A percentile compares a stretch with the other conserved stretches of the same genome.
phyloP scores from a whole-genome alignment of 2,329 filamentous ascomycete genomes.

The Tolypocladium capitatum region DNA sequence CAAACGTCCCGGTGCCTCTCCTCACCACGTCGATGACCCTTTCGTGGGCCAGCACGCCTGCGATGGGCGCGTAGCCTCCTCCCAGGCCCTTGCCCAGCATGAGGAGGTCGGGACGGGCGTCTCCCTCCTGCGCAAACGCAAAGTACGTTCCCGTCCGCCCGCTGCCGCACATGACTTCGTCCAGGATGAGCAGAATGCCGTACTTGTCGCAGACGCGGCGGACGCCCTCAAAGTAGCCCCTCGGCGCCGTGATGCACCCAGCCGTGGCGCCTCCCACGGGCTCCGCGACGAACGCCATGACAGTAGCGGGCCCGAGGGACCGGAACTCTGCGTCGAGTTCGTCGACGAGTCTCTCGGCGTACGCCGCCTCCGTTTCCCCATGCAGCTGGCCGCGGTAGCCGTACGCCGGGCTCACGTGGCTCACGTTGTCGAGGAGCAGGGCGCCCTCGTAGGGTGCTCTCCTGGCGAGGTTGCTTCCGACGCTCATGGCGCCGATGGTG shows the following conservation, averaged over 20 bases:
- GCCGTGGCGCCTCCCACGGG: constrained; percentile 56
- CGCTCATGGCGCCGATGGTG: constrained; percentile 48
- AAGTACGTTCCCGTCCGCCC: constrained; percentile 46
- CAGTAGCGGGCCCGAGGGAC: constrained; percentile 46
- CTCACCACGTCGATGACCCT: constrained; percentile 33
- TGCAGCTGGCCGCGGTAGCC: constrained; percentile 43
- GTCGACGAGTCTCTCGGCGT: constrained; percentile 44
- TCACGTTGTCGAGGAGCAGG: constrained; percentile 28
- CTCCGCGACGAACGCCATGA: constrained; percentile 62
- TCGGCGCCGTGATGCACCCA: constrained; percentile 52
- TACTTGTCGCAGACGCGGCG: constrained; percentile 55
- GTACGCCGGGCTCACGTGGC: constrained; percentile 53
- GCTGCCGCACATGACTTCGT: constrained; percentile 64
- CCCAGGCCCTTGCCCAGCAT: constrained; percentile 54
- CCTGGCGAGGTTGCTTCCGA: constrained; percentile 48
- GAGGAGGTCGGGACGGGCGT: constrained; percentile 47
- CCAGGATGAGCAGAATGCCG: constrained; percentile 62
- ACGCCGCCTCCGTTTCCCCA: constrained; percentile 42
- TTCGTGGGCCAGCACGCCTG: constrained; percentile 41
- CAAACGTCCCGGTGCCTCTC: constrained; percentile 21
- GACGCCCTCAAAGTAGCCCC: constrained; percentile 59
- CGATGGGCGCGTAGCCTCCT: constrained; percentile 48
- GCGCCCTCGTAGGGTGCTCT: constrained; percentile 42
- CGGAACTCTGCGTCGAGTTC: constrained; percentile 58
- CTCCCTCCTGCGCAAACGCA: constrained; percentile 46